phyloP scores from a whole-genome alignment of 2,329 filamentous ascomycete species.

The Colletotrichum sp. region DNA sequence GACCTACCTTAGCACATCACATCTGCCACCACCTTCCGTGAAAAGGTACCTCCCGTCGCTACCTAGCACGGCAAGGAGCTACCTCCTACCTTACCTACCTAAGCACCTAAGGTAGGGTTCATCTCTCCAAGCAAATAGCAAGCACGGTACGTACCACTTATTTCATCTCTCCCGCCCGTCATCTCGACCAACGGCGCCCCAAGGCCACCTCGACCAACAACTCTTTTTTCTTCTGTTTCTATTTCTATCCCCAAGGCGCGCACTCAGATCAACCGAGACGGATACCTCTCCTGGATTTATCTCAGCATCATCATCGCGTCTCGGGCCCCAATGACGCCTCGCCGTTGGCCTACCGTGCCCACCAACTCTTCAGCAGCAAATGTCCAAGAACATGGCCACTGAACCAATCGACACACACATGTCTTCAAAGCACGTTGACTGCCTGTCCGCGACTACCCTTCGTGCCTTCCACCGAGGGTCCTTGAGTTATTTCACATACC shows the following conservation, averaged over 20 bases:
- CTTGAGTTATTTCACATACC: not conserved
- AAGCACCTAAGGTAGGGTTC: not conserved
- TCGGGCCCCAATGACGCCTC: not conserved
- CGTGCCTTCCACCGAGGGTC: not conserved
- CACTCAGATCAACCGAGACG: not conserved
- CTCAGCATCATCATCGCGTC: not conserved
- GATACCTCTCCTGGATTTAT: not conserved
- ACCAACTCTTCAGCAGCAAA: not conserved
- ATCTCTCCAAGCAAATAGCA: not conserved
- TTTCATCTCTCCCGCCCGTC: not conserved
- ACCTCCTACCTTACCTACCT: not conserved
- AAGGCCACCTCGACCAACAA: not conserved
- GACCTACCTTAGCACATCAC: not conserved
- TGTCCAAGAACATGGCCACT: not conserved
- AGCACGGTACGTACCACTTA: not conserved
- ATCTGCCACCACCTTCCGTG: not conserved
- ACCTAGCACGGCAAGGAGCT: not conserved
- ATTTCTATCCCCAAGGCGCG: not conserved
- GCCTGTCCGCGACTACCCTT: not conserved
- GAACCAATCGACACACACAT: not conserved
- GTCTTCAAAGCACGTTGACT: not conserved
- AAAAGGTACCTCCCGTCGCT: not conserved
- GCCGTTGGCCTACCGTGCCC: not conserved
- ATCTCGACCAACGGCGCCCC: not conserved
- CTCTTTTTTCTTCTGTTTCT: not conserved